These are phyloP conservation scores for Murraya koenigii DNA, from an alignment of 345 rosid species.

Conservation along the genomic window DNA sequence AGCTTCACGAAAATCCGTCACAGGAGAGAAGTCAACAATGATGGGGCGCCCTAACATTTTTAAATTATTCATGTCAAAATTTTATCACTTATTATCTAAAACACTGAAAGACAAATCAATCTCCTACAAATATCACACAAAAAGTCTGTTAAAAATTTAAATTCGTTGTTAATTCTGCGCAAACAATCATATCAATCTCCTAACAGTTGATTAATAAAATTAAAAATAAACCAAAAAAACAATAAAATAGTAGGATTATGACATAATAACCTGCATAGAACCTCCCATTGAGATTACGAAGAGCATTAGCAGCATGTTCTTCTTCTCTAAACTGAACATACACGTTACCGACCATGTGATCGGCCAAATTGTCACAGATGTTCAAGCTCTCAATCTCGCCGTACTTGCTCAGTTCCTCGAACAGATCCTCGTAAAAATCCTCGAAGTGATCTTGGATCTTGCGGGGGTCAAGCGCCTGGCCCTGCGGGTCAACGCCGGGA, in stretches of 20 bases:
- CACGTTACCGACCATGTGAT: slow-evolving; percentile 67
- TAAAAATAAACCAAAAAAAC: too few relatives aligned
- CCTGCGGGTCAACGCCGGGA: slow-evolving; percentile 46
- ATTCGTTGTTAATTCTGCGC: too few relatives aligned
- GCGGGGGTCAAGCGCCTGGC: slow-evolving; percentile 48
- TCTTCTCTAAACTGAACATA: slow-evolving; percentile 62
- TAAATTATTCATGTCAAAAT: background rate
- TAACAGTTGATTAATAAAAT: too few relatives aligned
- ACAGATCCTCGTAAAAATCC: slow-evolving; percentile 50
- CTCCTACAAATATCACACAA: background rate
- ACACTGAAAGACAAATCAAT: background rate
- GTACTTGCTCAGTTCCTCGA: slow-evolving; percentile 55
- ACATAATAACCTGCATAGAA: slow-evolving; percentile 40
- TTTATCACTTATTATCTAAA: background rate
- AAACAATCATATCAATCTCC: background rate
- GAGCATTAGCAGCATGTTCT: slow-evolving; percentile 56
- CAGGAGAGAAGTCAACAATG: slow-evolving; percentile 52
- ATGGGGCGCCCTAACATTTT: slow-evolving; percentile 44
- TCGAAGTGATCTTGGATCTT: slow-evolving; percentile 56
- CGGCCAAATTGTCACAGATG: slow-evolving; percentile 58
- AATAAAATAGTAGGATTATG: background rate
- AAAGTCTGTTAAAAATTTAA: too few relatives aligned
- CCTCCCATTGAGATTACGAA: slow-evolving; percentile 43
- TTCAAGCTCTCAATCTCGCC: slow-evolving; percentile 51
- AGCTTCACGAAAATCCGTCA: slow-evolving; percentile 58